These are phyloP conservation scores for Nigrospora oryzae DNA, from an alignment of 2,329 filamentous ascomycete genomes.

Conservation along the genomic window DNA sequence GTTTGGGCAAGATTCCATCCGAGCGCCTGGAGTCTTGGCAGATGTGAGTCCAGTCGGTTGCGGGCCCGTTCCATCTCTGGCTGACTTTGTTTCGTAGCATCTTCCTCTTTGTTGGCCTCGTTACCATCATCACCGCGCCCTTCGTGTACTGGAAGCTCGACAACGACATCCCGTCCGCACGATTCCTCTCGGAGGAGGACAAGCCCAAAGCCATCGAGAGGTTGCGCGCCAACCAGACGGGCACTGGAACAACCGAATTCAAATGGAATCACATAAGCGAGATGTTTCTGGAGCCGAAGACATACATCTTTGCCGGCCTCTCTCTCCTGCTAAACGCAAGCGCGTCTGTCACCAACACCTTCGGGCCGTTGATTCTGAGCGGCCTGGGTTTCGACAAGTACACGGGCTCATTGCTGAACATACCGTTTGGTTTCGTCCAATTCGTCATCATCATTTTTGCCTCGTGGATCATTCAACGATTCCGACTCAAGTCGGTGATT, in stretches of 20 bases:
- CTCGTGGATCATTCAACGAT: slow-evolving; percentile 48
- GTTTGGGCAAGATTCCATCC: slow-evolving; percentile 35
- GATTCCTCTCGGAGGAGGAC: slow-evolving; percentile 55
- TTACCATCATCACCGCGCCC: slow-evolving; percentile 50
- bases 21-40: slow-evolving; percentile 25
- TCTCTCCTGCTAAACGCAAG: slow-evolving; percentile 56
- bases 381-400: slow-evolving; percentile 53
- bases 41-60: slow-evolving; percentile 22
- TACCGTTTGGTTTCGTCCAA: slow-evolving; percentile 57
- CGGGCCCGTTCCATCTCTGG: neutral
- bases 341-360: slow-evolving; percentile 53
- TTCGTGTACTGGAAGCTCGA: slow-evolving; percentile 53
- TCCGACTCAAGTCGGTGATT: slow-evolving; percentile 47
- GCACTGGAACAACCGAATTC: slow-evolving; percentile 61
- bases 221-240: slow-evolving; percentile 63
- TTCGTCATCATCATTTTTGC: slow-evolving; percentile 47
- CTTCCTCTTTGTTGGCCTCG: slow-evolving; percentile 52
- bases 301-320: slow-evolving; percentile 52
- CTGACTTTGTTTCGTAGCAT: slow-evolving; percentile 23
- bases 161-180: slow-evolving; percentile 45
- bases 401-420: slow-evolving; percentile 52
- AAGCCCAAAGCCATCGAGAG: slow-evolving; percentile 59
- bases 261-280: slow-evolving; percentile 55
- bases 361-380: slow-evolving; percentile 54
- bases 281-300: slow-evolving; percentile 37